Evolutionary conservation across 1,284 basidiomycete genomes (phyloP), one percentile per base, ranked within the genome.

Genomic region (Sanghuangporus weigelae): DNA sequence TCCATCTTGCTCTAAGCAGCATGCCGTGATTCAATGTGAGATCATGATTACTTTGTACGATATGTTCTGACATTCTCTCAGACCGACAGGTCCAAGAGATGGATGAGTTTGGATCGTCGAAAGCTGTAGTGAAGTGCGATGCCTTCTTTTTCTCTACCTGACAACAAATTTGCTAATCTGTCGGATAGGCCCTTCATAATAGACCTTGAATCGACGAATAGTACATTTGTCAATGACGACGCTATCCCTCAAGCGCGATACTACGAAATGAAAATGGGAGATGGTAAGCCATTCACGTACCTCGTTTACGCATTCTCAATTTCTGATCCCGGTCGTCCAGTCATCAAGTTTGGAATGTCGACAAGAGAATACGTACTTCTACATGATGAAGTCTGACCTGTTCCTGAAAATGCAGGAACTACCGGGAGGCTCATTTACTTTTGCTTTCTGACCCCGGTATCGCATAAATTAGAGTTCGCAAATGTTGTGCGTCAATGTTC

Each of bases 1-100:
- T 73, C 95, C 96, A 0, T 98, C 96, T 4, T 95, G 93, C 69
- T 99, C 96, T 0, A 99, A 99, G 73, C 97, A 99, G 73, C 97
- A 99, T 72, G 96, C 96, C 23, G 97, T 90, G 3, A 89, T 99
- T 44, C 97, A 99, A 77, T 95, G 92, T 90, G 71, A 42, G 40
- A 14, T 39, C 40, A 7, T 42, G 2, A 7, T 2, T n/a, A 46
- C 44, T 7, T 8, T 38, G 7, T 26, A 60, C 5, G n/a, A 8
- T 48, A 16, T 21, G 10, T 8, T 39, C 12, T 19, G 46, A 38
- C n/a, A n/a, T 12, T 6, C 19, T 60, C 16, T 5, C 67, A 91
- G 89, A 88, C 77, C 90, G 96, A 23, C 89, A 90, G 71, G 83
- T 96, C 2, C 85, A 85, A 67, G 87, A 92, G 70, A 92, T 90